Percentiles rank a stretch among this genome's conserved stretches.
phyloP scores from a whole-genome alignment of 306 rosid genomes.

The Vicia sativa region DNA sequence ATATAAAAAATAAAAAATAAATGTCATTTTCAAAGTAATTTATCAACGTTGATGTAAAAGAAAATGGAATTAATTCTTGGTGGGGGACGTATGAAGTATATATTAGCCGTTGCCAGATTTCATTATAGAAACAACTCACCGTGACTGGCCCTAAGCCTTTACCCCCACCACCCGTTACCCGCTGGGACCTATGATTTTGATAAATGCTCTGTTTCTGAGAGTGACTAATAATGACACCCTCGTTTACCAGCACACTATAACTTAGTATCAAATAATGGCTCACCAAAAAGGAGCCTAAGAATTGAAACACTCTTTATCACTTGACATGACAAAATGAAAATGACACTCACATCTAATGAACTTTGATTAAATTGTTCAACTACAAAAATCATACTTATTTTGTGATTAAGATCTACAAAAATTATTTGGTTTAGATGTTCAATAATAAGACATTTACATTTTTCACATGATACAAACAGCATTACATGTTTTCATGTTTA shows the following conservation, averaged over 20 bases:
- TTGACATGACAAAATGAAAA: conserved; percentile 2
- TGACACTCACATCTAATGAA: conserved; percentile 15
- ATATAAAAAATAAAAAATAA: too few relatives aligned
- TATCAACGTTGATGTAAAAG: too few relatives aligned
- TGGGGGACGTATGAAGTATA: neutral
- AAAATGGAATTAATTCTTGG: too few relatives aligned
- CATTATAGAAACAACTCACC: neutral
- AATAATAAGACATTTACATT: conserved; percentile 2
- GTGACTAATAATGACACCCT: conserved; percentile 22
- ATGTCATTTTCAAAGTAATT: too few relatives aligned
- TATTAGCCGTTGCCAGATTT: neutral
- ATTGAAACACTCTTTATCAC: neutral
- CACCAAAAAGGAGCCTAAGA: conserved; percentile 1
- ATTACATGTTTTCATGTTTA: conserved; percentile 18
- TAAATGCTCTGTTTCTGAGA: conserved; percentile 25
- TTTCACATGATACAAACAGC: conserved; percentile 17
- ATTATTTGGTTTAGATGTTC: neutral
- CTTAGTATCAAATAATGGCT: conserved; percentile 9
- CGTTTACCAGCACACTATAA: neutral
- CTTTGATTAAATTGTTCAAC: conserved; percentile 28
- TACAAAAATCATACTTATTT: neutral
- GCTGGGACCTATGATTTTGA: conserved; percentile 3
- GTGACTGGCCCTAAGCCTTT: neutral
- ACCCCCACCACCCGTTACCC: conserved; percentile 16
- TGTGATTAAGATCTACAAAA: conserved; percentile 21